Percentiles rank a stretch among this genome's conserved stretches.
These are phyloP conservation scores for Candida sphagnicola DNA, from an alignment of 805 yeast species.

Conservation along the genomic window DNA sequence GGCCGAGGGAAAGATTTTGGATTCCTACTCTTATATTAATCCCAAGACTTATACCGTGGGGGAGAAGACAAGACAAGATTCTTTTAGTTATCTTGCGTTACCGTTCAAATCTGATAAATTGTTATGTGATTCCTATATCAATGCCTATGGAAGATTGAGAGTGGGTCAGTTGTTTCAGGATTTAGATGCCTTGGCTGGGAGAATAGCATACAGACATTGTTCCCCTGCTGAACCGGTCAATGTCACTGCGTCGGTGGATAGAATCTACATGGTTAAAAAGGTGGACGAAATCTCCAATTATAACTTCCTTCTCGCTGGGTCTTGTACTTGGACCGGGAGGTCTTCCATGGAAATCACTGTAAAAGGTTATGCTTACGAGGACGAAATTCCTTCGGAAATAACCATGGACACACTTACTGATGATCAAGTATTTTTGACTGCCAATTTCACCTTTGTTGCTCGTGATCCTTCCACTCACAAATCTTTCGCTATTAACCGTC, in stretches of 20 bases:
- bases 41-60: slow-evolving; percentile 67
- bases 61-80: slow-evolving; percentile 74
- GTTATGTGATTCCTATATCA: slow-evolving; percentile 82
- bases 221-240: slow-evolving; percentile 95
- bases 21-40: slow-evolving; percentile 65
- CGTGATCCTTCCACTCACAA: slow-evolving; percentile 90
- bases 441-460: slow-evolving; percentile 93
- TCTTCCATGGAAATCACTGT: slow-evolving; percentile 95
- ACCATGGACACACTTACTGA: slow-evolving; percentile 56
- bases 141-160: slow-evolving; percentile 86
- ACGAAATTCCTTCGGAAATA: slow-evolving; percentile 47
- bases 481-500: slow-evolving; percentile 79
- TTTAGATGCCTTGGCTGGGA: slow-evolving; percentile 89
- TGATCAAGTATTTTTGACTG: slow-evolving; percentile 74
- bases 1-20: slow-evolving; percentile 69
- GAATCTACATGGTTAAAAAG: slow-evolving; percentile 82
- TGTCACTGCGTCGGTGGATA: slow-evolving; percentile 92
- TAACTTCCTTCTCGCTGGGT: slow-evolving; percentile 83
- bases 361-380: slow-evolving; percentile 75
- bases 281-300: slow-evolving; percentile 71
- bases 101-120: slow-evolving; percentile 84
- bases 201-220: slow-evolving; percentile 89
- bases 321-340: slow-evolving; percentile 90
- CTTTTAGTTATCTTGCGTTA: slow-evolving; percentile 62
- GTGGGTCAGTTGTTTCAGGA: slow-evolving; percentile 95